A percentile compares a stretch with the other conserved stretches of the same genome.
phyloP scores from a whole-genome alignment of 345 rosid species.

The Jatropha curcas region DNA sequence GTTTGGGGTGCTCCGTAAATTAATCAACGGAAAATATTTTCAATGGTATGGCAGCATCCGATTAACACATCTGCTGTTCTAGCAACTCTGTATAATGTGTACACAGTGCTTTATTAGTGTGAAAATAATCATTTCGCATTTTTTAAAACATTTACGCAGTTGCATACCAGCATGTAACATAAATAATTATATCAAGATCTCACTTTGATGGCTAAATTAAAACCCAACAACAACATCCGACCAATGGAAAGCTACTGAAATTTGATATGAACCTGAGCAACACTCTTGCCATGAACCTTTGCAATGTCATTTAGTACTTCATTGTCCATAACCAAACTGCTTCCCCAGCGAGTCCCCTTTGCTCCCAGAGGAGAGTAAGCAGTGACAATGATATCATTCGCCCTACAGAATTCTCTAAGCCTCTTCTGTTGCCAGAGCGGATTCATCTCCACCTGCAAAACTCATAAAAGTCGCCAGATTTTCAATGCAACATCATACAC shows the following conservation, averaged over 20 bases:
- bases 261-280: slow-evolving; percentile 28
- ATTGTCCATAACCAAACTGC: slow-evolving; percentile 21
- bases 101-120: too few species aligned
- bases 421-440: slow-evolving; percentile 36
- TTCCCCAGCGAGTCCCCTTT: slow-evolving; percentile 26
- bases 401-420: slow-evolving; percentile 28
- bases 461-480: neutral
- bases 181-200: neutral
- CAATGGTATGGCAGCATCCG: too few species aligned
- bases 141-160: too few species aligned
- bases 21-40: too few species aligned
- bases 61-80: too few species aligned
- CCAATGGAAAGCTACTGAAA: neutral
- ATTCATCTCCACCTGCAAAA: slow-evolving; percentile 34
- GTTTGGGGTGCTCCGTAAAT: too few species aligned
- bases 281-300: slow-evolving; percentile 15
- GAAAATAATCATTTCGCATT: too few species aligned
- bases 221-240: neutral
- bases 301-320: slow-evolving; percentile 31
- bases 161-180: neutral
- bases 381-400: slow-evolving; percentile 13
- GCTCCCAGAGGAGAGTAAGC: slow-evolving; percentile 37
- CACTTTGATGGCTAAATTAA: neutral
- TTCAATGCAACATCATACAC: neutral
- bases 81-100: too few species aligned